Conservation (phyloP, 2,329 filamentous ascomycete species). For the Colletotrichum abscissum region DNA sequence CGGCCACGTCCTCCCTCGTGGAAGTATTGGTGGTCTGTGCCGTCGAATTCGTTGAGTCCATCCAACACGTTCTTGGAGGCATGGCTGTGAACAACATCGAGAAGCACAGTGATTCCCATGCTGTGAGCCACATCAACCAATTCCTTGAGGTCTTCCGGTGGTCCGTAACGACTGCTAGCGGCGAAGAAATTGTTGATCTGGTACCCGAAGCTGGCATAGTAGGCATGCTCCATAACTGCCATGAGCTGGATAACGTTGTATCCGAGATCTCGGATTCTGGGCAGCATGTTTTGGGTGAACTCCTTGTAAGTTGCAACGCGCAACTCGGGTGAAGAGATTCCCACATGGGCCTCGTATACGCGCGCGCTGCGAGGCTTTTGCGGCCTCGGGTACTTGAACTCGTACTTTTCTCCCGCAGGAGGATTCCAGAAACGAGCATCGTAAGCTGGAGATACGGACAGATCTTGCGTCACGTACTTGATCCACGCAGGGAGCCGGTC, state of each 20-base stretch:
- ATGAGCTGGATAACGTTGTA: constrained; percentile 99
- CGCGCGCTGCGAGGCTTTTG: constrained; percentile 87
- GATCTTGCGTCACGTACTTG: constrained; percentile 94
- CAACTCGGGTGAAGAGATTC: constrained; percentile 92
- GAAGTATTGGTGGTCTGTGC: constrained; percentile 95
- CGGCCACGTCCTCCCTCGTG: constrained; percentile 85
- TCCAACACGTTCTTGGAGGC: constrained; percentile 98
- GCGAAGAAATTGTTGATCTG: constrained; percentile 99
- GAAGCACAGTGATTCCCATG: constrained; percentile 88
- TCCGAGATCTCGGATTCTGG: constrained; percentile 87
- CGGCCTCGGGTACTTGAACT: constrained; percentile 85
- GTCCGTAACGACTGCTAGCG: constrained; percentile 93
- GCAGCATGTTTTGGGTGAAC: constrained; percentile 92
- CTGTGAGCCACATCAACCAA: constrained; percentile 94
- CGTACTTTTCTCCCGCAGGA: constrained; percentile 78
- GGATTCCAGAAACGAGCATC: constrained; percentile 99
- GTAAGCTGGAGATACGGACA: constrained; percentile 89
- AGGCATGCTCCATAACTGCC: constrained; percentile 99
- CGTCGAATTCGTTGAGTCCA: constrained; percentile 95
- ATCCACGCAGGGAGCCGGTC: constrained; percentile 97
- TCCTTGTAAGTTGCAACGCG: constrained; percentile 96
- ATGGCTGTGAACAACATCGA: constrained; percentile 98
- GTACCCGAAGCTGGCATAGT: constrained; percentile 99
- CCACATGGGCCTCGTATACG: constrained; percentile 98
- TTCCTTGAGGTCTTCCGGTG: constrained; percentile 95